Evolutionary conservation across 768 basidiomycete species (phyloP), one percentile per base, ranked within the genome.

Genomic region (Tephrocybe sp.): DNA sequence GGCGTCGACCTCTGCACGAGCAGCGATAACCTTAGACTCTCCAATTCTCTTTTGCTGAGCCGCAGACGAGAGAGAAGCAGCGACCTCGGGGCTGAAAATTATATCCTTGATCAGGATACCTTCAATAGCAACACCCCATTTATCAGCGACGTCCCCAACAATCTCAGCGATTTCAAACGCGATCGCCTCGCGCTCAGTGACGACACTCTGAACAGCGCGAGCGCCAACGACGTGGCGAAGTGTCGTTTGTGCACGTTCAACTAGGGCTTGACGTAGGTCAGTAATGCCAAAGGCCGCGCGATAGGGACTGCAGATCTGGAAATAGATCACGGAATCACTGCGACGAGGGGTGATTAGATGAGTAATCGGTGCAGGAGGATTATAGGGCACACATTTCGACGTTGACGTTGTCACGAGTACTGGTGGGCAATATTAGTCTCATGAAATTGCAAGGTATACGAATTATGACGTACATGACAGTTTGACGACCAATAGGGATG

Each of bases 1-100:
- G 29, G 93, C 77, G 66, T 97, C 94, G 57, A 97, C 94, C 72
- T 97, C 94, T 12, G 94, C 95, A 50, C 93, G 83, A 1, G 93
- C 94, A 45, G 92, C 91, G 60, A 97, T 95, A 64, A 95, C 91
- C 71, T 97, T 97, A 62, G 84, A 85, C 72, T 98, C 95, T 69
- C 94, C 95, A 51, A 97, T 84, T 53, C 95, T 82, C 80, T 97
- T 97, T 71, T 95, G 93, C 63, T 97, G 94, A 16, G 95, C 95
- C 30, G 95, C 95, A 55, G 88, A 90, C 11, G 93, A 95, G 42
- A 99, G 78, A 15, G 91, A 91, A 8, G 91, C 86, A 45, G 93
- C 84, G 15, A 99, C 82, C 51, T 97, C 95, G 41, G 87, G 54
- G 46, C 86, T 88, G 78, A 97, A 97, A 69, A 94, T 87, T 69